Base-by-base conservation (phyloP, 2,329 filamentous ascomycete genomes). In the Rhexocercosporidium sp. region DNA sequence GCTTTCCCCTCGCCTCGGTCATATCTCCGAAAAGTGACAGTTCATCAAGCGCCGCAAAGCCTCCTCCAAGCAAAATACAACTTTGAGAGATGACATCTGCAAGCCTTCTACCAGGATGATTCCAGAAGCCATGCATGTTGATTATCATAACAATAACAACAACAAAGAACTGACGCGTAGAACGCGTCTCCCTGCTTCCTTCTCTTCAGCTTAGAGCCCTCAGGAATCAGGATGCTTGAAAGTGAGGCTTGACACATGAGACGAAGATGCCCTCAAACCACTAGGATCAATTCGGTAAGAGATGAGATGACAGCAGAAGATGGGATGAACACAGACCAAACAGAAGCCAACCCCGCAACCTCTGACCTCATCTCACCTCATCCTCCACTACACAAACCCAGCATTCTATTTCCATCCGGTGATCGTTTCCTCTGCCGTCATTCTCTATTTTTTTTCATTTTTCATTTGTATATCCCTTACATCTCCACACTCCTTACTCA, bases 361-460 rank as follows among this genome's bases (percentile, higher is more conserved):
- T n/a, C 51, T 54, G 51, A 54, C 27, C 51, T 54, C 51, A 37
- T 56, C 31, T 56, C 51, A 56, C 29, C 27, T 56, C 51, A n/a
- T 37, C 16, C 12, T 22, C 11, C 46, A 49, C 9, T n/a, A 37
- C 16, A n/a, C 7, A 27, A 9, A 12, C 27, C 27, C 25, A 25
- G 22, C 18, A 34, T 34, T 54, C 51, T 20, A 54, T n/a, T 9
- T 16, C 5, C 25, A n/a, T n/a, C n/a, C n/a, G n/a, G n/a, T n/a
- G n/a, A n/a, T n/a, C n/a, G n/a, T n/a, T 9, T 16, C 5, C 25
- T 20, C n/a, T 46, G 2, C 41, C n/a, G n/a, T 46, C n/a, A 46
- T 3, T 46, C 5, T 1, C 3, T 18, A 14, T 4, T 31, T 5
- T 31, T 9, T 31, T 5, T 31, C 4, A 31, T 5, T 5, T 31